Conservation (phyloP, 2,329 filamentous ascomycete species). For the Sporothrix variecibatus region DNA sequence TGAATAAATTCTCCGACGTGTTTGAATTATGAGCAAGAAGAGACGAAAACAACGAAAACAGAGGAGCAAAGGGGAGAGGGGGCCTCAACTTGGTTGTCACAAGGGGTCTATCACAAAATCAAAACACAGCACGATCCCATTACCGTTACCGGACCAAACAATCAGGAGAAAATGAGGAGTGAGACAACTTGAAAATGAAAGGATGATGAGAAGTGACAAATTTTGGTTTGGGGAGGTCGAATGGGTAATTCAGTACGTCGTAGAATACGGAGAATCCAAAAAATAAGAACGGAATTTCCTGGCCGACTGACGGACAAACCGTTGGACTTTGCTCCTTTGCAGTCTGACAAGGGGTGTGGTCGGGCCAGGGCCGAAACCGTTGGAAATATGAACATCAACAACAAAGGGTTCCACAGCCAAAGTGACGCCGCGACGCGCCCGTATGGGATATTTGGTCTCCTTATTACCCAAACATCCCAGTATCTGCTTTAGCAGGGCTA, state of each 20-base stretch:
- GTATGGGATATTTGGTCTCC: background rate
- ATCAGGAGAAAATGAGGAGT: background rate
- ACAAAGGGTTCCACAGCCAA: background rate
- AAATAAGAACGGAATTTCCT: background rate
- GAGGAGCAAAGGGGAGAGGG: background rate
- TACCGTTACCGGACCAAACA: background rate
- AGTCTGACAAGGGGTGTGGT: background rate
- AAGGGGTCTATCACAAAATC: slow-evolving; percentile 5
- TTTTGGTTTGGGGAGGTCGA: background rate
- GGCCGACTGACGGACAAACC: background rate
- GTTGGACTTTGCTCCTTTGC: background rate
- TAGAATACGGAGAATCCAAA: background rate
- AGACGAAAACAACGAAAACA: background rate
- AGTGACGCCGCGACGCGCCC: background rate
- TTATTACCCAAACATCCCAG: no score
- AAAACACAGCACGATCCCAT: background rate
- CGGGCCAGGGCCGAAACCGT: background rate
- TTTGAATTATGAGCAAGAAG: background rate
- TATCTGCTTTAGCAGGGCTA: background rate
- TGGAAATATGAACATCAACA: background rate
- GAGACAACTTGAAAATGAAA: background rate
- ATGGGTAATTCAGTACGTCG: background rate
- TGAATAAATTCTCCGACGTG: background rate
- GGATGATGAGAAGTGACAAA: background rate
- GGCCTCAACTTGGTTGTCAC: background rate